A percentile compares a stretch with the other conserved stretches of the same genome.
Conservation (phyloP, 768 basidiomycete species). For the Trametes coccinea region DNA sequence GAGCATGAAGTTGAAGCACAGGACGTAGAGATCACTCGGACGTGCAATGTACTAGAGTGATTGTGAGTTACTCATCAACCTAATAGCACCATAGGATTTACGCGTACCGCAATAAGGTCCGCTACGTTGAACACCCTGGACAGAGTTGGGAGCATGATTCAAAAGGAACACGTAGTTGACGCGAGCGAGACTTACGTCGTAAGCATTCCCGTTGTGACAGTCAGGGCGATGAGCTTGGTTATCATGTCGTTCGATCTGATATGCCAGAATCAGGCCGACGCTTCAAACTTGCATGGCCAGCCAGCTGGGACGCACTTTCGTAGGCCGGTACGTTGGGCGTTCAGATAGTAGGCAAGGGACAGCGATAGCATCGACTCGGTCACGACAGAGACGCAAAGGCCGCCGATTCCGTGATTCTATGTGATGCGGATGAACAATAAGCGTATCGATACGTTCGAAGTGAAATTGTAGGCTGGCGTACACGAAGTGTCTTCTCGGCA, state of each 20-base stretch:
- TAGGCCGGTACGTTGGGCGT: slow-evolving; percentile 1
- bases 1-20: slow-evolving; percentile 11
- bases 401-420: not conserved
- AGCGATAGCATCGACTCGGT: not conserved
- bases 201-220: slow-evolving; percentile 2
- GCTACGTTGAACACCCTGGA: not conserved
- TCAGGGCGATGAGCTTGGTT: not conserved
- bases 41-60: not conserved
- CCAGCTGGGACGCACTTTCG: not conserved
- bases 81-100: too few species aligned
- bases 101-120: not conserved
- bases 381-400: not conserved
- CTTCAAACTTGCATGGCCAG: not conserved
- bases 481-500: not conserved
- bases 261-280: not conserved
- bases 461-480: not conserved
- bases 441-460: too few species aligned
- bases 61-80: too few species aligned
- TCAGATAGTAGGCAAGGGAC: not conserved
- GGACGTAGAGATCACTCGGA: not conserved
- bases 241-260: slow-evolving; percentile 3
- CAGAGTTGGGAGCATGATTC: not conserved
- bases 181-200: not conserved
- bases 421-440: too few species aligned
- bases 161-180: not conserved